A percentile compares a stretch with the other conserved stretches of the same genome.
Evolutionary conservation across 2,329 filamentous ascomycete genomes (phyloP).

Genomic region (Aureobasidium melanogenum): DNA sequence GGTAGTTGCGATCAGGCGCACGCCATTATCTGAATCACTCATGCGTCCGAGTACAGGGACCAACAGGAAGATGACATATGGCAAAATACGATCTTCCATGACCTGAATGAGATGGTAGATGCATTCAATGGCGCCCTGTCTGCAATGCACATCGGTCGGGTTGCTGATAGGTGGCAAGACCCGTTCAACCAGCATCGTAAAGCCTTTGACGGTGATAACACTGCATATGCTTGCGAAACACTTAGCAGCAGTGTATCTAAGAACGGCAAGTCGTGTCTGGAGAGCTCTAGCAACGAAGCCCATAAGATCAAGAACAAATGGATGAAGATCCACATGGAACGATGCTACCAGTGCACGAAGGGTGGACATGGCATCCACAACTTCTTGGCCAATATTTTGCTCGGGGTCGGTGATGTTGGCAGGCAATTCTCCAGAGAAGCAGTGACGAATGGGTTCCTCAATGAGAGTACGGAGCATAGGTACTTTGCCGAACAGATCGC

Average conservation of each 20-base stretch:
- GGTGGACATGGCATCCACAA: slow-evolving; percentile 88
- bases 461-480: slow-evolving; percentile 76
- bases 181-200: slow-evolving; percentile 90
- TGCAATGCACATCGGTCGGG: slow-evolving; percentile 74
- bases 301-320: slow-evolving; percentile 74
- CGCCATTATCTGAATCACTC: slow-evolving; percentile 96
- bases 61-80: slow-evolving; percentile 97
- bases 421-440: slow-evolving; percentile 62
- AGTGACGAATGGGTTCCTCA: slow-evolving; percentile 66
- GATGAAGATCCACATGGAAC: slow-evolving; percentile 63
- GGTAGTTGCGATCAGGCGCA: slow-evolving; percentile 87
- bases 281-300: slow-evolving; percentile 81
- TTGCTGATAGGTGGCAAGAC: slow-evolving; percentile 90
- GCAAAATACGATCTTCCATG: slow-evolving; percentile 92
- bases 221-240: slow-evolving; percentile 97
- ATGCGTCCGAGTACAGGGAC: slow-evolving; percentile 94
- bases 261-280: slow-evolving; percentile 79
- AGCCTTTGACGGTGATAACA: slow-evolving; percentile 86
- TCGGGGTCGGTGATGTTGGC: slow-evolving; percentile 64
- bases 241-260: slow-evolving; percentile 94
- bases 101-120: slow-evolving; percentile 97
- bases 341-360: slow-evolving; percentile 91
- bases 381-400: slow-evolving; percentile 73
- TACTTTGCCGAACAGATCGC: slow-evolving; percentile 68
- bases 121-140: slow-evolving; percentile 88